Conservation (phyloP, 805 yeast species). For the Tetrapisispora taiwanensis region DNA sequence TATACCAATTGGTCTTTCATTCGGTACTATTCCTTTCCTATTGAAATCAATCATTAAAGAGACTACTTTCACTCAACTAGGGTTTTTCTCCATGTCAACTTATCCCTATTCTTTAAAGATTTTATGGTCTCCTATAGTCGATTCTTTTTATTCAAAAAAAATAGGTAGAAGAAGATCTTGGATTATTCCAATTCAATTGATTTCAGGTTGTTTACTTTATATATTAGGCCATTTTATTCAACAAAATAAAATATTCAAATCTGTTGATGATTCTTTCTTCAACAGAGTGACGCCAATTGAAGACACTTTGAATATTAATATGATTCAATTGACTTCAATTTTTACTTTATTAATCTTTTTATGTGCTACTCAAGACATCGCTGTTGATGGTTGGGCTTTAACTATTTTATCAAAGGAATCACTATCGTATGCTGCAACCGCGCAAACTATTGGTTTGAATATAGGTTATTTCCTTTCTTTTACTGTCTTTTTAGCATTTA, state of each 20-base stretch:
- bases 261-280: conserved; percentile 23
- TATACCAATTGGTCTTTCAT: conserved; percentile 92
- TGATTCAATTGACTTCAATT: conserved; percentile 44
- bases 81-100: conserved; percentile 81
- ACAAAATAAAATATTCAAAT: conserved; percentile 41
- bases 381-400: conserved; percentile 98
- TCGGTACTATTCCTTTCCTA: conserved; percentile 87
- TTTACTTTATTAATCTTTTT: conserved; percentile 74
- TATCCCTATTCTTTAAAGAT: conserved; percentile 91
- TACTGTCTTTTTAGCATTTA: conserved; percentile 82
- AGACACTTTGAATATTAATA: conserved; percentile 7
- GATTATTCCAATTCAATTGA: conserved; percentile 85
- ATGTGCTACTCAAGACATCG: conserved; percentile 97
- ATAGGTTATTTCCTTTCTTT: conserved; percentile 87
- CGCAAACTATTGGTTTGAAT: conserved; percentile 92
- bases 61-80: conserved; percentile 79
- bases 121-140: conserved; percentile 94
- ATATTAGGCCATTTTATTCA: conserved; percentile 42
- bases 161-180: conserved; percentile 83
- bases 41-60: conserved; percentile 53
- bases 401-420: conserved; percentile 72
- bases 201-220: conserved; percentile 63
- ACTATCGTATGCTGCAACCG: conserved; percentile 88
- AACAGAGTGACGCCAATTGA: conserved; percentile 7
- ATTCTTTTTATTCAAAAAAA: conserved; percentile 57